These are phyloP conservation scores for Diospyros lotus DNA, from an alignment of 148 eudicot species.

Conservation along the genomic window DNA sequence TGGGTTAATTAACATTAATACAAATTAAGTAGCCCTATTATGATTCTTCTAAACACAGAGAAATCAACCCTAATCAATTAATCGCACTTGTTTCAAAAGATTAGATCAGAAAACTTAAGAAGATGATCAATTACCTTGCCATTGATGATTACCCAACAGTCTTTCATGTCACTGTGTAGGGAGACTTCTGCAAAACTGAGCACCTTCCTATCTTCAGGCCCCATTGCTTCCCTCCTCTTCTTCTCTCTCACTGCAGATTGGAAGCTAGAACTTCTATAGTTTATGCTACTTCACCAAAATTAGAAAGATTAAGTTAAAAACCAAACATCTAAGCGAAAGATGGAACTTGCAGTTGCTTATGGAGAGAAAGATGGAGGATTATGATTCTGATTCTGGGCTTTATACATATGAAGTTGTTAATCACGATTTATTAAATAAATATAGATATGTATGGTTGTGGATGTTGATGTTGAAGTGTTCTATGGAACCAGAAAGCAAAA, in stretches of 20 bases:
- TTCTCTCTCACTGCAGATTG: not conserved
- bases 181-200: constrained; percentile 24
- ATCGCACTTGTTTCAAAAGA: not conserved
- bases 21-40: no score
- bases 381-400: no score
- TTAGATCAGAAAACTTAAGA: not conserved
- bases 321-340: not conserved
- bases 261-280: no score
- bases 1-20: no score
- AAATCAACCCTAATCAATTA: no score
- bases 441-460: no score
- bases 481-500: not conserved
- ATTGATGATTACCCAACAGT: constrained; percentile 43
- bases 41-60: no score
- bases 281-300: not conserved
- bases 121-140: constrained; percentile 23
- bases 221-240: constrained; percentile 15
- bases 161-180: constrained; percentile 28
- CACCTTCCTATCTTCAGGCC: constrained; percentile 12
- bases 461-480: no score
- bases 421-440: no score
- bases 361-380: no score
- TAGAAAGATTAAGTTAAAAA: not conserved
- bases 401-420: no score
- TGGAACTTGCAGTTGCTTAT: no score